Evolutionary conservation across 164 flowering plant species (phyloP), one percentile per base, ranked within the genome.

Genomic region (Vitis rupestris): DNA sequence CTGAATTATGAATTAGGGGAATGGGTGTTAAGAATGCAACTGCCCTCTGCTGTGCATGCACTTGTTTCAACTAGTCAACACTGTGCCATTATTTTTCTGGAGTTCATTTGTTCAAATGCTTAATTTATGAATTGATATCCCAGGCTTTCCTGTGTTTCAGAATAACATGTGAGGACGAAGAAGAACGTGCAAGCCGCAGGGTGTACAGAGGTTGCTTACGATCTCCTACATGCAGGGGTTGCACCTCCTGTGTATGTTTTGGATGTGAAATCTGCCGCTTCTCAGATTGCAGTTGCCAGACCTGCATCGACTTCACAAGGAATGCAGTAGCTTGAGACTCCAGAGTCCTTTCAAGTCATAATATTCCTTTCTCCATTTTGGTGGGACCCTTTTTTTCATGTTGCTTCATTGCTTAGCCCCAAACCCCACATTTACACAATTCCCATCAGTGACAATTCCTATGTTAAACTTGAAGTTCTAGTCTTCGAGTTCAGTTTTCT

Each of bases 211-310:
- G 96, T 23, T 93, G 97, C 74, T 72, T 80, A 15, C 83, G 90
- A 2, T 79, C 88, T 56, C 86, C 90, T 53, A 83, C 90, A 10
- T 91, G 98, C 80, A 78, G 71, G 13, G 97, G 98, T 1, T 93
- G 98, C 81, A 88, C 90, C 11, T 82, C 91, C 2, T 93, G 97
- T 65, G 96, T 91, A 16, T 91, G 98, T 76, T 90, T 91, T 64
- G 97, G 98, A 8, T 93, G 98, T 62, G 83, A 83, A 13, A 74
- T 81, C 65, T 93, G 98, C 66, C 90, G 97, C 2, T 93, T 90
- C 76, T 79, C 89, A 2, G 96, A 90, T 66, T 93, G 98, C 84
- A 77, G 74, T 83, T 91, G 98, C 84, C 98, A 91, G 83, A 85
- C 88, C 15, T 93, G 98, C 84, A 71, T 64, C 0, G 98, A 91